These are phyloP conservation scores for Sorghum bicolor DNA, from an alignment of 176 grass and related monocot genomes.

Conservation along the genomic window Sorghum_bicolor_NCBIv3 NC_012870.2:65533001-65533500, in stretches of 20 bases:
- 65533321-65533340: background rate
- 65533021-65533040: background rate
- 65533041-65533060: background rate
- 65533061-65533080: background rate
- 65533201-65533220: background rate
- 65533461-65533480: background rate
- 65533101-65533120: background rate
- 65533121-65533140: background rate
- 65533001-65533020: background rate
- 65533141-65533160: slow-evolving; percentile 1
- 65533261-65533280: background rate
- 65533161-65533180: background rate
- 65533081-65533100: background rate
- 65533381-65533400: background rate
- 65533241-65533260: background rate
- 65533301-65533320: background rate
- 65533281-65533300: background rate
- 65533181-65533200: background rate
- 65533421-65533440: too few relatives aligned
- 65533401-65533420: background rate
- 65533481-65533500: background rate
- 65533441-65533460: background rate
- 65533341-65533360: background rate
- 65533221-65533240: background rate
- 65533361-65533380: background rate